These are phyloP conservation scores for Thelonectria rubi DNA, from an alignment of 2,329 filamentous ascomycete species.

Conservation along the genomic window DNA sequence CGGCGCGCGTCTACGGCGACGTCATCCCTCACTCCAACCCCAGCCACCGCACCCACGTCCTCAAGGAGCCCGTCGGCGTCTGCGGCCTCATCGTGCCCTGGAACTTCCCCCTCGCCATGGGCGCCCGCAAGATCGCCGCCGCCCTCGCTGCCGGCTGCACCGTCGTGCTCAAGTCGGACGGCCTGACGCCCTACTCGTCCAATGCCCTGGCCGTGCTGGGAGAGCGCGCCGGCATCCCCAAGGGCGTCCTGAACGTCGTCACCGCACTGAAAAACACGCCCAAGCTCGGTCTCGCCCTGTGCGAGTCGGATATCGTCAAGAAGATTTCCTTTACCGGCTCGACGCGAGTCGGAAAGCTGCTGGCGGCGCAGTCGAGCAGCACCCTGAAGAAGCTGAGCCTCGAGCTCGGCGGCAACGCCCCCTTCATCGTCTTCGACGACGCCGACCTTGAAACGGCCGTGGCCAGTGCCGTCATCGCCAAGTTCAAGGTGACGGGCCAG, in stretches of 20 bases:
- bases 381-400: conserved; percentile 18
- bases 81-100: conserved; percentile 49
- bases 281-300: conserved; percentile 5
- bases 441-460: conserved; percentile 75
- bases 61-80: conserved; percentile 52
- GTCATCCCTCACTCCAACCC: conserved; percentile 68
- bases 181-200: conserved; percentile 87
- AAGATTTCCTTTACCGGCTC: conserved; percentile 21
- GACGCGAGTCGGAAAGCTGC: conserved; percentile 15
- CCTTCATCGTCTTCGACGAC: conserved; percentile 80
- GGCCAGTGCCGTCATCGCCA: conserved; percentile 71
- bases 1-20: conserved; percentile 63
- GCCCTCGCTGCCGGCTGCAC: conserved; percentile 77
- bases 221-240: conserved; percentile 71
- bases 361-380: conserved; percentile 4
- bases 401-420: conserved; percentile 17
- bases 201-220: conserved; percentile 84
- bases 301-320: conserved; percentile 8
- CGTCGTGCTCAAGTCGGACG: conserved; percentile 84
- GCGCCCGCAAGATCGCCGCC: conserved; percentile 54
- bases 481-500: conserved; percentile 89
- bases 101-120: conserved; percentile 68
- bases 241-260: conserved; percentile 35
- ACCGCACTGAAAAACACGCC: conserved; percentile 12
- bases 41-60: conserved; percentile 72